Percentiles rank a stretch among this genome's conserved stretches.
Evolutionary conservation across 2,329 filamentous ascomycete genomes (phyloP).

Genomic region (Colletotrichum eleusines): DNA sequence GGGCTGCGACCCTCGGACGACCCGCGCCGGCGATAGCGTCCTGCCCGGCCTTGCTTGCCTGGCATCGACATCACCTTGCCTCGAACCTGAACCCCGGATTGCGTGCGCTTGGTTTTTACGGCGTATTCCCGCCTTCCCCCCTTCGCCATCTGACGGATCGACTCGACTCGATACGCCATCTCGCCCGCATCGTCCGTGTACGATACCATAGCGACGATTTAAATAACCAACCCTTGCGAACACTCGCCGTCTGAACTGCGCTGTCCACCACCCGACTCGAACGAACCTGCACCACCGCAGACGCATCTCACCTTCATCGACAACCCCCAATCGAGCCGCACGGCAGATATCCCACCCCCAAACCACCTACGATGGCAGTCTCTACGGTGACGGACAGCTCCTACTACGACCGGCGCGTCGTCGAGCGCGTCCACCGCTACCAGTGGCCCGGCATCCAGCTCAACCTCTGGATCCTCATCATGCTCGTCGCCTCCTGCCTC

Average conservation of each 20-base stretch:
- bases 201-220: neutral
- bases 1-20: constrained; percentile 6
- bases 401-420: constrained; percentile 58
- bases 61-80: neutral
- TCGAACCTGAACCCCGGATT: neutral
- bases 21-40: constrained; percentile 2
- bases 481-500: constrained; percentile 69
- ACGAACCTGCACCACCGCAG: neutral
- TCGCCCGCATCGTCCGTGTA: neutral
- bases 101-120: neutral
- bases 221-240: neutral
- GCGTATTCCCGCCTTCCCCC: neutral
- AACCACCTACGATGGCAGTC: constrained; percentile 45
- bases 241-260: neutral
- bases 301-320: neutral
- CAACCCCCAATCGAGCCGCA: neutral
- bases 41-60: constrained; percentile 16
- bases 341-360: neutral
- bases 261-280: neutral
- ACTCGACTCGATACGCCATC: neutral
- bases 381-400: constrained; percentile 57
- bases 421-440: constrained; percentile 67
- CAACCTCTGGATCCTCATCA: constrained; percentile 76
- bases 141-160: neutral
- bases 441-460: constrained; percentile 77